Conservation (phyloP, 106 monocot genomes). For the Dendrobium nobile region DNA sequence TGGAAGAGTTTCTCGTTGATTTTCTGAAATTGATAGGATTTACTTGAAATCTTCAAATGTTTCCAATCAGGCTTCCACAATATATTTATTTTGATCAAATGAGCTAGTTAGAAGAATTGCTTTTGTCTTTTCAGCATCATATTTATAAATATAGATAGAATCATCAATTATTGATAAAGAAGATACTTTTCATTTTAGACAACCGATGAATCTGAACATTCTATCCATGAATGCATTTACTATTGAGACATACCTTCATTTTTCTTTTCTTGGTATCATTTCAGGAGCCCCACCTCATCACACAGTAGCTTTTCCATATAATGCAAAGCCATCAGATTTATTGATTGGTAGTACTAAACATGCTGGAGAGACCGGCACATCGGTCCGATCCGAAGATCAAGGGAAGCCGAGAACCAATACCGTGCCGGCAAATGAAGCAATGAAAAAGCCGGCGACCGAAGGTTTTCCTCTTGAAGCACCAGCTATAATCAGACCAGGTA, state of each 20-base stretch:
- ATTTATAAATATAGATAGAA: no score
- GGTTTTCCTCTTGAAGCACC: conserved; percentile 24
- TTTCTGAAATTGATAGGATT: no score
- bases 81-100: no score
- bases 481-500: conserved; percentile 51
- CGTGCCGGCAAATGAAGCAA: conserved; percentile 22
- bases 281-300: neutral
- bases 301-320: no score
- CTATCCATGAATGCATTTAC: neutral
- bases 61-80: no score
- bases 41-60: no score
- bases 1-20: no score
- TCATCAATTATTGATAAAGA: no score
- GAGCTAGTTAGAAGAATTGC: no score
- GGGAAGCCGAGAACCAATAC: conserved; percentile 16
- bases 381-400: conserved; percentile 26
- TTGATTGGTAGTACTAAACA: conserved; percentile 25
- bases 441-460: conserved; percentile 17
- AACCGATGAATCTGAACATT: neutral
- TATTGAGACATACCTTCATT: neutral
- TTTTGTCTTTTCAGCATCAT: no score
- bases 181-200: no score
- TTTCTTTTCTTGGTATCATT: neutral
- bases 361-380: conserved; percentile 15
- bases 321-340: conserved; percentile 13